These are phyloP conservation scores for Eucalyptus sp. DNA, from an alignment of 345 rosid species.

Conservation along the genomic window DNA sequence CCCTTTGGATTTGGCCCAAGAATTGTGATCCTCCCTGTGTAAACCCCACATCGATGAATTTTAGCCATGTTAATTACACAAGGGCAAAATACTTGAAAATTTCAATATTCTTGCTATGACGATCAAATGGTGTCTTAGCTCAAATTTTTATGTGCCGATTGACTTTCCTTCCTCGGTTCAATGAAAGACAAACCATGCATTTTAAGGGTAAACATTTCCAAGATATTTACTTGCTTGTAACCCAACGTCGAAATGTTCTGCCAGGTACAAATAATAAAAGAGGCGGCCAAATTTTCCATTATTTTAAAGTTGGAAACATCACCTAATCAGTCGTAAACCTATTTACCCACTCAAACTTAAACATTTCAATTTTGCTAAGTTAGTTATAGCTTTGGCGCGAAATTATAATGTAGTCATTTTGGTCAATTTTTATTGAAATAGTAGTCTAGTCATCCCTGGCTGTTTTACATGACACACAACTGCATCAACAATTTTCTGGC, in stretches of 20 bases:
- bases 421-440: rapidly evolving
- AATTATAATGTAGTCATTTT: no score
- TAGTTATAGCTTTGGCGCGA: rapidly evolving
- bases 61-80: neutral
- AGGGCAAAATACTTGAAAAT: neutral
- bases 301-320: neutral
- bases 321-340: neutral
- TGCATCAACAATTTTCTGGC: no score
- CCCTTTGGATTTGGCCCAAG: neutral
- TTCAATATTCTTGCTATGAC: neutral
- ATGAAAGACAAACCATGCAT: neutral
- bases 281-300: neutral
- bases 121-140: neutral
- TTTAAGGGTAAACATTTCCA: neutral
- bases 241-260: neutral
- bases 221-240: neutral
- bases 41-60: neutral
- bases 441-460: rapidly evolving
- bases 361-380: neutral
- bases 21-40: neutral
- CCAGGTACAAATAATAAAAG: neutral
- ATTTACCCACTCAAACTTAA: neutral
- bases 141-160: neutral
- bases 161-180: neutral
- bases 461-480: neutral